Evolutionary conservation across 2,329 filamentous ascomycete genomes (phyloP).

Genomic region (Fusarium incarnatum): DNA sequence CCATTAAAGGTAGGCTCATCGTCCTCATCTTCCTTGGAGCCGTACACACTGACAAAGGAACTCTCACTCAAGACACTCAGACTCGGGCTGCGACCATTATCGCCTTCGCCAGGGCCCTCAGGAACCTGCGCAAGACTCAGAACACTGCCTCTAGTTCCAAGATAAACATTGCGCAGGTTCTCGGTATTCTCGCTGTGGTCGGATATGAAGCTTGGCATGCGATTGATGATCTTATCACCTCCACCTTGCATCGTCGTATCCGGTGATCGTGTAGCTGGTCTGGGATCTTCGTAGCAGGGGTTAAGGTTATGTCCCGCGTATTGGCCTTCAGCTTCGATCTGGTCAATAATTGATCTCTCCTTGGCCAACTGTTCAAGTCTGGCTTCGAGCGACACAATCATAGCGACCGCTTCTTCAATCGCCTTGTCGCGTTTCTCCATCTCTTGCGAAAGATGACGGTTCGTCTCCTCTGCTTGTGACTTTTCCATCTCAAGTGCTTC

Average conservation of each 20-base stretch:
- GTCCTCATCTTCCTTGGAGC: conserved; percentile 54
- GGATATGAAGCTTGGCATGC: conserved; percentile 74
- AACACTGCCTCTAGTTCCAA: conserved; percentile 62
- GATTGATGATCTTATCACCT: conserved; percentile 57
- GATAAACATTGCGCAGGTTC: conserved; percentile 70
- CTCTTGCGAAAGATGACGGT: conserved; percentile 68
- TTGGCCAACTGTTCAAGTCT: conserved; percentile 64
- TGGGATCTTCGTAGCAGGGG: conserved; percentile 42
- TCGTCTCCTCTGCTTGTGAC: conserved; percentile 66
- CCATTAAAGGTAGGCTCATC: conserved; percentile 51
- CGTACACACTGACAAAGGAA: conserved; percentile 74
- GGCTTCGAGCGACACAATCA: conserved; percentile 75
- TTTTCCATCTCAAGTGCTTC: conserved; percentile 66
- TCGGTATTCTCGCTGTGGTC: conserved; percentile 69
- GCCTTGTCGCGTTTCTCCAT: conserved; percentile 77
- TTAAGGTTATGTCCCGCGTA: conserved; percentile 51
- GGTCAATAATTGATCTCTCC: conserved; percentile 66
- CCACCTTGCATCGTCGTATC: conserved; percentile 43
- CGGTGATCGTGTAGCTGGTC: conserved; percentile 29
- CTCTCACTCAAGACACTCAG: conserved; percentile 75
- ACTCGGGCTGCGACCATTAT: conserved; percentile 61
- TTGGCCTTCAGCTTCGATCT: conserved; percentile 58
- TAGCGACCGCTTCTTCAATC: conserved; percentile 75
- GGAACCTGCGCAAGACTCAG: conserved; percentile 62
- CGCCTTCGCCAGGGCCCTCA: conserved; percentile 51